A percentile compares a stretch with the other conserved stretches of the same genome.
phyloP scores from a whole-genome alignment of 495 filamentous ascomycete species.

The Choiromyces venosus region DNA sequence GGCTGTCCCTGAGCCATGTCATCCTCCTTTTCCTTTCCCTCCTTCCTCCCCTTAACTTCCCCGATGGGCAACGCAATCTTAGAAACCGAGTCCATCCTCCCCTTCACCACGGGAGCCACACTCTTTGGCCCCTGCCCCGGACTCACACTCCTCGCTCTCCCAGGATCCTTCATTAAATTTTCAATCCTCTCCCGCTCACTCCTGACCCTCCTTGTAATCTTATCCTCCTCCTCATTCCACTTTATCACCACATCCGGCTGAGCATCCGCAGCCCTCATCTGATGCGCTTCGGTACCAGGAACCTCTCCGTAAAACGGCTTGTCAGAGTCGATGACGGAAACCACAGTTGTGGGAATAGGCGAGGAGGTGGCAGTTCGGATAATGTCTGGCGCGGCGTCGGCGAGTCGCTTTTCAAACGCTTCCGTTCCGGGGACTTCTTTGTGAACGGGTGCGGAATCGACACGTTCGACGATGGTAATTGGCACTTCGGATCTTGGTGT shows the following conservation, averaged over 20 bases:
- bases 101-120: neutral
- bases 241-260: slow-evolving; percentile 64
- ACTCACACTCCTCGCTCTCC: slow-evolving; percentile 27
- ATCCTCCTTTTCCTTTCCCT: neutral
- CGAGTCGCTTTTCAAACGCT: slow-evolving; percentile 65
- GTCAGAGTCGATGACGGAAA: slow-evolving; percentile 26
- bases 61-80: neutral
- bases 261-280: slow-evolving; percentile 72
- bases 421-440: slow-evolving; percentile 83
- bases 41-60: neutral
- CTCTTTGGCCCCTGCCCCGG: slow-evolving; percentile 1
- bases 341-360: slow-evolving; percentile 29
- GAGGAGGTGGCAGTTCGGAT: slow-evolving; percentile 11
- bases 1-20: neutral
- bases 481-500: slow-evolving; percentile 28
- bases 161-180: slow-evolving; percentile 24
- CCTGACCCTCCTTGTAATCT: slow-evolving; percentile 34
- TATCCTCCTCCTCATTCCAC: slow-evolving; percentile 41
- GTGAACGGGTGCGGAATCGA: slow-evolving; percentile 41
- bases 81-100: slow-evolving; percentile 4
- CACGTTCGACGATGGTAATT: slow-evolving; percentile 13
- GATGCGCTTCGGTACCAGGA: slow-evolving; percentile 73
- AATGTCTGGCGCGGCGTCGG: slow-evolving; percentile 75
- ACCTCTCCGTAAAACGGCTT: slow-evolving; percentile 63
- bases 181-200: slow-evolving; percentile 36